A percentile compares a stretch with the other conserved stretches of the same genome.
Conservation (phyloP, 345 rosid species). For the Gossypium rotundifolium region DNA sequence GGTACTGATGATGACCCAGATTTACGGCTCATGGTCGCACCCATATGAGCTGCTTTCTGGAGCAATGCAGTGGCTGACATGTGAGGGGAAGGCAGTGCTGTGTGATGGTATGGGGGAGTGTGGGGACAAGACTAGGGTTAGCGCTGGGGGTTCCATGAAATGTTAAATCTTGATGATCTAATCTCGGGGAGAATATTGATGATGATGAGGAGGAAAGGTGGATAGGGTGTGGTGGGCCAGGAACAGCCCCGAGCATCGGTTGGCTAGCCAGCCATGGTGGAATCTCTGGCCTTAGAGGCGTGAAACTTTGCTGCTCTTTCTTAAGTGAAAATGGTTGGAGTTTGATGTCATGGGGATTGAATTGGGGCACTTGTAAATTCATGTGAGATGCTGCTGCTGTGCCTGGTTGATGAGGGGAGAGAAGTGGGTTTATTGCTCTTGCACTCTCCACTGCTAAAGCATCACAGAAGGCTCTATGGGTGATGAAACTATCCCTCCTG, state of each 20-base stretch:
- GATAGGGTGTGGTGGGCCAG: constrained; percentile 4
- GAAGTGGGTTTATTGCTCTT: constrained; percentile 25
- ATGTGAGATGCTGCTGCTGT: constrained; percentile 14
- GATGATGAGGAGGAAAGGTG: constrained; percentile 16
- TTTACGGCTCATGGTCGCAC: constrained; percentile 45
- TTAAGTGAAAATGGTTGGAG: constrained; percentile 13
- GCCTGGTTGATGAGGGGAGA: background rate
- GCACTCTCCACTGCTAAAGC: constrained; percentile 81
- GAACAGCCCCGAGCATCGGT: background rate
- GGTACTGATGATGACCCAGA: constrained; percentile 22
- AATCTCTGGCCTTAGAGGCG: constrained; percentile 1
- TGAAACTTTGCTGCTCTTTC: constrained; percentile 14
- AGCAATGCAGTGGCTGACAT: constrained; percentile 82
- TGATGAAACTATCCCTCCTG: constrained; percentile 95
- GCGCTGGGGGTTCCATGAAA: constrained; percentile 15
- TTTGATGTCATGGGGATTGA: constrained; percentile 11
- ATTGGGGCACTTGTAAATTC: constrained; percentile 10
- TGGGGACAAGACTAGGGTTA: constrained; percentile 15
- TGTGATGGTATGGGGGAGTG: constrained; percentile 16
- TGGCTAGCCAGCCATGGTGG: constrained; percentile 15
- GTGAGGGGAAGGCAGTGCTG: constrained; percentile 21
- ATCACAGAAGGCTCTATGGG: constrained; percentile 96
- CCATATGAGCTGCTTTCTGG: constrained; percentile 85
- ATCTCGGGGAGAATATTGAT: constrained; percentile 12
- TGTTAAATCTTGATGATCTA: constrained; percentile 12